Conservation (phyloP, 371 early-diverging fungal genomes). For the Mucor saturninus region DNA sequence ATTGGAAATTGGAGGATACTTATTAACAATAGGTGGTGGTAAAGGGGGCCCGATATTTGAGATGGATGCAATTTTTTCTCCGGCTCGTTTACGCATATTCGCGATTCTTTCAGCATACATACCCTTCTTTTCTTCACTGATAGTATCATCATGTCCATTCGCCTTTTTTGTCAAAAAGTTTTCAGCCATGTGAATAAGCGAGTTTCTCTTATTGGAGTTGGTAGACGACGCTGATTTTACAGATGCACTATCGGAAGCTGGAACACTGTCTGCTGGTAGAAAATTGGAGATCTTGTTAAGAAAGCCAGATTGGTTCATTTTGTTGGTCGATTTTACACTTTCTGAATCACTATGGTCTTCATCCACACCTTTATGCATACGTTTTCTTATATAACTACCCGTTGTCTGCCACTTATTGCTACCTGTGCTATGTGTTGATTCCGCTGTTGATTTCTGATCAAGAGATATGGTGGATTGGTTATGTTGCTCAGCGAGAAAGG, state of each 20-base stretch:
- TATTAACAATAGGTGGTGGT: background rate
- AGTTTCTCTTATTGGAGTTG: conserved; percentile 11
- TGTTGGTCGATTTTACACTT: conserved; percentile 3
- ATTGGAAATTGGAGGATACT: background rate
- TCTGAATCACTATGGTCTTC: conserved; percentile 15
- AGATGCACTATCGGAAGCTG: background rate
- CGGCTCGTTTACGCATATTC: conserved; percentile 21
- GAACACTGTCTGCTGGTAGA: conserved; percentile 11
- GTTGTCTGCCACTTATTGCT: conserved; percentile 11
- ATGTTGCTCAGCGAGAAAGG: background rate
- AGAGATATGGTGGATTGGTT: background rate
- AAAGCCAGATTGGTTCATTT: conserved; percentile 7
- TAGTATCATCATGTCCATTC: conserved; percentile 1
- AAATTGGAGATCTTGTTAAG: conserved; percentile 18
- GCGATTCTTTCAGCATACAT: conserved; percentile 24
- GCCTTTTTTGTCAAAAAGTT: conserved; percentile 13
- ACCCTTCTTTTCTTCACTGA: conserved; percentile 14
- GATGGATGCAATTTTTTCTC: conserved; percentile 1
- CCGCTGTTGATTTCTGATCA: conserved; percentile 10
- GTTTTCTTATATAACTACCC: conserved; percentile 16
- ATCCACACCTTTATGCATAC: conserved; percentile 2
- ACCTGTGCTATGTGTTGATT: conserved; percentile 5
- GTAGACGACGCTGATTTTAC: background rate
- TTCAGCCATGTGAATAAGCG: conserved; percentile 11
- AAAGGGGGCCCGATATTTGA: conserved; percentile 1